Evolutionary conservation across 805 yeast genomes (phyloP), one percentile per base, ranked within the genome.

Genomic region (Debaryomyces prosopidis): DNA sequence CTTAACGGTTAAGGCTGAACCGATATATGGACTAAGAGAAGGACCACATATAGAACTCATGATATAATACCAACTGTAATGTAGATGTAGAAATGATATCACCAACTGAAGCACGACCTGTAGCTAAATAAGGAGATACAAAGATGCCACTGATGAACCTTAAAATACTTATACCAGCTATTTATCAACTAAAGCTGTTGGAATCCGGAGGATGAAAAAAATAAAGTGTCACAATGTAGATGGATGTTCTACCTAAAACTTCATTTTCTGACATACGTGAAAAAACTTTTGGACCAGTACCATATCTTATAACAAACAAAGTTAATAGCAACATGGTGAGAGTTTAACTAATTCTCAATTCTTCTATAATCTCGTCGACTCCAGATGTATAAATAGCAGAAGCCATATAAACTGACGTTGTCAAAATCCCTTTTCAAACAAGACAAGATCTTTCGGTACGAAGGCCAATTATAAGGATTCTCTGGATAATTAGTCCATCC

Each of bases 401-500:
- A 10, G 79, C 80, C 64, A 77, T 73, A 44, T 80, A 79, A 0
- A 77, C 73, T n/a, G 81, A 65, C 9, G 73, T 62, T 3, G 84
- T 75, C 39, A 79, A 59, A n/a, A 79, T 47, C 12, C 65, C 9
- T 79, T 65, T 49, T 72, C 67, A 1, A 58, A 6, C 4, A 73
- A 33, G 76, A 65, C 20, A 76, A 39, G 2, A 59, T 30, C 54
- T 77, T 79, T 41, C 70, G 66, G 27, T 47, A 39, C 0, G 55
- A 20, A 0, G 82, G 67, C 88, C 88, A 83, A 55, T 80, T 80
- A 16, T 63, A 55, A 0, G 89, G 88, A 51, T 77, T 63, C 46
- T 76, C 81, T 1, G 81, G 77, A 54, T 81, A 86, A 42, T 73
- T 4, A 66, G 74, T 9, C 69, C 69, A 32, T 69, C 71, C 71